Percentiles rank a stretch among this genome's conserved stretches.
Conservation (phyloP, 2,329 filamentous ascomycete species). For the Ascochyta koolunga region DNA sequence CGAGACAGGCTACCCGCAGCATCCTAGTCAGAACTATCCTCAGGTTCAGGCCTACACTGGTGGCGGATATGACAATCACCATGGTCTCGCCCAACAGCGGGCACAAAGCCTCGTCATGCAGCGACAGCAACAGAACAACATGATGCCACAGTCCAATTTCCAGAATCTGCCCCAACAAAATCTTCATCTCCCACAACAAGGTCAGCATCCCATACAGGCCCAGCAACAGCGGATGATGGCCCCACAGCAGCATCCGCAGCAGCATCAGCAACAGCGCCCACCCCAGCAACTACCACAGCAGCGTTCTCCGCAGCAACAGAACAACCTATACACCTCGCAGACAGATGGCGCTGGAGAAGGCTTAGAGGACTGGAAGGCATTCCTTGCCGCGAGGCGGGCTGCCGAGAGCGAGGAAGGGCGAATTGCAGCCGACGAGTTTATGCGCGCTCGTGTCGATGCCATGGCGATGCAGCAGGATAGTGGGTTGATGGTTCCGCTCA, state of each 20-base stretch:
- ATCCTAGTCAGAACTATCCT: constrained; percentile 36
- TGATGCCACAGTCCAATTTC: constrained; percentile 34
- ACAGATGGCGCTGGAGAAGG: constrained; percentile 76
- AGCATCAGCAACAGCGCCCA: constrained; percentile 28
- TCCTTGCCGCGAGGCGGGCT: constrained; percentile 63
- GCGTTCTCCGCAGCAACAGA: constrained; percentile 44
- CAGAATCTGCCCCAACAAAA: constrained; percentile 26
- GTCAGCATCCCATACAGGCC: constrained; percentile 35
- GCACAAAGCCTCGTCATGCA: constrained; percentile 56
- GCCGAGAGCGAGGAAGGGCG: constrained; percentile 57
- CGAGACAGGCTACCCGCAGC: constrained; percentile 50
- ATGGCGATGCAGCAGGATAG: constrained; percentile 73
- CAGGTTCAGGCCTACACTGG: constrained; percentile 43
- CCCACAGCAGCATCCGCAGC: constrained; percentile 36
- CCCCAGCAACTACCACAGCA: constrained; percentile 44
- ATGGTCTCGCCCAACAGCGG: constrained; percentile 60
- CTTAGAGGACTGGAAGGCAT: constrained; percentile 61
- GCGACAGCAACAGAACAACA: constrained; percentile 38
- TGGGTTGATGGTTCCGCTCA: constrained; percentile 76
- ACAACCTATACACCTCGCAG: constrained; percentile 60
- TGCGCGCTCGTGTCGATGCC: constrained; percentile 71
- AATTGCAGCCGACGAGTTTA: constrained; percentile 68
- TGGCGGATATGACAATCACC: constrained; percentile 47
- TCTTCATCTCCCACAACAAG: constrained; percentile 23
- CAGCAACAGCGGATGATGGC: constrained; percentile 40